Conservation (phyloP, 768 basidiomycete genomes). For the Nidula microcarpa region DNA sequence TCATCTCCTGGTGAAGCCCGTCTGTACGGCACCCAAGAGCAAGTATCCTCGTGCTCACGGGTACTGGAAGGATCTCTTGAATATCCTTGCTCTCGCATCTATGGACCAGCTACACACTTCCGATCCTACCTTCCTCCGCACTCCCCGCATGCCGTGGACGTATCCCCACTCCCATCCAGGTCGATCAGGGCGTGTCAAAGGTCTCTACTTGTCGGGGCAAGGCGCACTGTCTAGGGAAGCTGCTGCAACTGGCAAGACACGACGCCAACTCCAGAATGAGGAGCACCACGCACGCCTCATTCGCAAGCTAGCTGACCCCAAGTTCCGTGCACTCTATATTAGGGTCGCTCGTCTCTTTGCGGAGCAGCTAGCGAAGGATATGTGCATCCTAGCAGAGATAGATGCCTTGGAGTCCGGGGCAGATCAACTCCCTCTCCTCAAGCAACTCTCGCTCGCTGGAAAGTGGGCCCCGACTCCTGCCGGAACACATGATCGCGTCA, state of each 20-base stretch:
- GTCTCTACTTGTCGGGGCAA: no score
- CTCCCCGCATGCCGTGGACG: conserved; percentile 8
- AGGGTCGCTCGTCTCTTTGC: conserved; percentile 61
- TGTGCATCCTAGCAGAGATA: conserved; percentile 32
- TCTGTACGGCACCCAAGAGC: conserved; percentile 33
- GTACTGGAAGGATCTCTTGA: conserved; percentile 75
- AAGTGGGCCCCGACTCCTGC: conserved; percentile 72
- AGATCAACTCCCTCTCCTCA: conserved; percentile 26
- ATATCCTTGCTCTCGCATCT: conserved; percentile 60
- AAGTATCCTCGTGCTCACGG: conserved; percentile 42
- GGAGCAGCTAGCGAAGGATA: conserved; percentile 45
- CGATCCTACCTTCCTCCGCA: conserved; percentile 24
- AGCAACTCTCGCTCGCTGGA: conserved; percentile 50
- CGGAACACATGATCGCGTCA: conserved; percentile 57
- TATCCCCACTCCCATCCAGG: not conserved
- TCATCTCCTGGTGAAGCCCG: conserved; percentile 46
- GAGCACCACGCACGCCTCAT: conserved; percentile 31
- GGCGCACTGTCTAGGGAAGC: not conserved
- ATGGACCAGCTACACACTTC: conserved; percentile 41
- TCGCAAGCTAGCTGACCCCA: conserved; percentile 39
- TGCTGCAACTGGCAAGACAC: not conserved
- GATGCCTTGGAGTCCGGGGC: conserved; percentile 25
- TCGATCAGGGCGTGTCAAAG: no score
- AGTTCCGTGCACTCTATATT: conserved; percentile 62
- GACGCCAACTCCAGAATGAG: conserved; percentile 15